Base-by-base conservation (phyloP, 2,329 filamentous ascomycete species). In the Pseudogymnoascus sp. region DNA sequence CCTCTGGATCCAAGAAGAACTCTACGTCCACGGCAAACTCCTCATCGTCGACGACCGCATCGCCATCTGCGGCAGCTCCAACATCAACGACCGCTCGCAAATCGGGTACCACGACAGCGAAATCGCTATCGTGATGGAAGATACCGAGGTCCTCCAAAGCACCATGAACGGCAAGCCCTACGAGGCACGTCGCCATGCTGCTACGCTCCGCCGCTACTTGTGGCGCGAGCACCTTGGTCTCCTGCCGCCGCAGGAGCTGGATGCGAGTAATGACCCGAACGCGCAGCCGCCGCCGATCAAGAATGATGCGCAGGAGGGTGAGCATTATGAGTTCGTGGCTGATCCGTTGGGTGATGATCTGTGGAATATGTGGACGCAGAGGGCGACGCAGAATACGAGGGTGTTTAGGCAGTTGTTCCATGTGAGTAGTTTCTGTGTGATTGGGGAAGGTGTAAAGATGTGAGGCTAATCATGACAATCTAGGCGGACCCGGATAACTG, bases 1-100 rank as follows among this genome's bases (percentile, higher is more conserved):
- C 62, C 91, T 96, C 72, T 96, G 95, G 80, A 88, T 97, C 64
- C 93, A 96, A 73, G 95, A 99, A 74, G 93, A 99, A 75, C 83
- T 97, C 1, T 99, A 99, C 74, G 88, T 97, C 59, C 95, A 99
- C 74, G 89, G 87, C 28, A 99, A 97, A 77, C 82, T 97, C 37
- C 82, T 95, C 68, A 93, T 97, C 68, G 89, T 88, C 1, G 93
- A 97, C 72, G 93, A 97, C 74, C 86, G 87, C 62, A 83, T 91
- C 59, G 91, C 90, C 1, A 85, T 97, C 62, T 95, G 91, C 72
- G 91, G 91, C 16, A 92, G 88, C 25, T 91, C 90, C 67, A 97
- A 97, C 75, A 82, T 97, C 70, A 97, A 97, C 74, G 93, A 97
- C 73, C 88, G 93, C 62, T 86, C 90, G 60, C 93, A 96, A 75